These are phyloP conservation scores for Rubia yunnanensis DNA, from an alignment of 257 asterid species.

Conservation along the genomic window DNA sequence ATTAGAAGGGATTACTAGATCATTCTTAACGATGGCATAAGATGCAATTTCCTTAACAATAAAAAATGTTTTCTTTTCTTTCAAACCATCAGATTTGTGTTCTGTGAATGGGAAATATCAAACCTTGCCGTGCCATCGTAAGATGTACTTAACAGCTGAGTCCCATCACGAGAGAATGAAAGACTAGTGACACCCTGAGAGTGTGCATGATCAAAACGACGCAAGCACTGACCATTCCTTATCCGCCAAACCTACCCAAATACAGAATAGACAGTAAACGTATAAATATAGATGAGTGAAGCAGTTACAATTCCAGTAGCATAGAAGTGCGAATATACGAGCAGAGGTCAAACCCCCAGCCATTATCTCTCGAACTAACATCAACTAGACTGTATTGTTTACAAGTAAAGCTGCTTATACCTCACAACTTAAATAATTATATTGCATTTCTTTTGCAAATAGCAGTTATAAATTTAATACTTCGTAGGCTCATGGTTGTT, in stretches of 20 bases:
- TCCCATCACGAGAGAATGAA: conserved; percentile 90
- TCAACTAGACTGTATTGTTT: neutral
- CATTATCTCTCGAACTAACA: neutral
- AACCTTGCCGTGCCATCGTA: conserved; percentile 97
- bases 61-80: too few species aligned
- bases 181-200: conserved; percentile 92
- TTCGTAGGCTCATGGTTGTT: neutral
- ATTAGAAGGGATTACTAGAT: conserved; percentile 8
- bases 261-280: neutral
- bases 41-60: neutral
- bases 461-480: too few species aligned
- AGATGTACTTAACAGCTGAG: conserved; percentile 82
- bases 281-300: neutral
- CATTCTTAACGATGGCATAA: neutral
- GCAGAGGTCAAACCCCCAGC: neutral
- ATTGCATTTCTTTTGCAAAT: neutral
- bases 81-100: neutral
- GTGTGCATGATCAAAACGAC: conserved; percentile 95
- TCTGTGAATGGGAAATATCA: conserved; percentile 10
- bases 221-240: conserved; percentile 95
- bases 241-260: conserved; percentile 80
- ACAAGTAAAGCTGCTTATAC: neutral
- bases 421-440: neutral
- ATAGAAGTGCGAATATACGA: too few species aligned
- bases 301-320: neutral